Base-by-base conservation (phyloP, 2,329 filamentous ascomycete genomes). In the Aspergillus melleus region DNA sequence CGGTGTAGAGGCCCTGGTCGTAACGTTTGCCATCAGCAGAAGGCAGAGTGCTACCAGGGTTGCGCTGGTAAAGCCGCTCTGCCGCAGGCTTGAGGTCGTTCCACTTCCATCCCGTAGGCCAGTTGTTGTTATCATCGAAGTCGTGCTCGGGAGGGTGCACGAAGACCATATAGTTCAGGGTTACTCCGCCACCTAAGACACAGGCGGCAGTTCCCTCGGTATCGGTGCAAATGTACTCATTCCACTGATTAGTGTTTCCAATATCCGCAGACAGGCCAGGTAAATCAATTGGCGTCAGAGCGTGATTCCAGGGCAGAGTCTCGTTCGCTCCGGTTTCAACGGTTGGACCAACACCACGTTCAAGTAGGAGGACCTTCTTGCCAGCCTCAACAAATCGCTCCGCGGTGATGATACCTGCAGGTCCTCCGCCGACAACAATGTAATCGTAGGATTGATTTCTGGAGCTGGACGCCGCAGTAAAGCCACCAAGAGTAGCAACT, bases 51-150 rank as follows among this genome's bases (percentile, higher is more conserved):
- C 88, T 91, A 32, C 88, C 89, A 0, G 88, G 88, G 62, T 91
- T 91, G n/a, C 88, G 83, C 39, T 80, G 77, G 71, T 91, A 92
- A 6, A 88, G 85, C 47, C 85, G 83, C 29, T 83, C 75, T 6
- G 87, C 84, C 1, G 89, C 84, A 24, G 77, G 71, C 61, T 77
- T 76, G 70, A 91, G 83, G 65, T 91, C 88, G 6, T 76, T 71
- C 19, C 85, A 81, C 73, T 89, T 87, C 90, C 90, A 92, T 30
- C 89, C 89, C 1, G 77, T 64, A 0, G 90, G 90, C 77, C 90
- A 92, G 32, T 36, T 36, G 32, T 36, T 36, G 72, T 89, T 89
- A 71, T 84, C 81, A 70, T 92, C 87, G 79, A 89, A 92, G 70
- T 92, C 90, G 8, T 77, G 72, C 5, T 83, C 80, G 61, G 87